Percentiles rank a stretch among this genome's conserved stretches.
phyloP scores from a whole-genome alignment of 768 basidiomycete species.

The Tulasnella sp. region DNA sequence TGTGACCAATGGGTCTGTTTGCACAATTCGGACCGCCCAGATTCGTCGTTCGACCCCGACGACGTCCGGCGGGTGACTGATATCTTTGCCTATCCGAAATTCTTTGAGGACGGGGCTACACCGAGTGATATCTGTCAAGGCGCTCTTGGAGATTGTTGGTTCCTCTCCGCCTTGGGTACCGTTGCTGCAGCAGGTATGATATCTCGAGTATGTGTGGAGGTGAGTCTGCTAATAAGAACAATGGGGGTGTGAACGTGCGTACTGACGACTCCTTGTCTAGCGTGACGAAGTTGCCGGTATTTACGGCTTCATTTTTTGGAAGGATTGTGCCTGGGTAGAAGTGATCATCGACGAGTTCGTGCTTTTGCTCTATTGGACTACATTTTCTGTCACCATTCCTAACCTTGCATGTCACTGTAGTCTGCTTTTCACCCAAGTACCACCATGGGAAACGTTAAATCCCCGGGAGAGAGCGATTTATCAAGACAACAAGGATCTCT shows the following conservation, averaged over 20 bases:
- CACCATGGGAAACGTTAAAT: conserved; percentile 45
- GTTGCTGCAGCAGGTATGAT: conserved; percentile 42
- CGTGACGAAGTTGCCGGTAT: conserved; percentile 46
- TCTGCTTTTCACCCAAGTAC: conserved; percentile 42
- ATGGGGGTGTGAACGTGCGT: background rate
- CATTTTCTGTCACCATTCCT: background rate
- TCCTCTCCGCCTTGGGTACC: conserved; percentile 45
- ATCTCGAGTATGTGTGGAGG: conserved; percentile 46
- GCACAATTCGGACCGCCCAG: conserved; percentile 31
- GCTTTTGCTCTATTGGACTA: background rate
- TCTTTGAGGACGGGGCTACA: conserved; percentile 40
- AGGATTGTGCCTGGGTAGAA: conserved; percentile 45
- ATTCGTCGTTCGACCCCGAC: conserved; percentile 29
- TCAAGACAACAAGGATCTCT: conserved; percentile 43
- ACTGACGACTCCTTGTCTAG: conserved; percentile 29
- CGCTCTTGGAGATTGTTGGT: conserved; percentile 45
- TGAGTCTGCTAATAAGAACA: conserved; percentile 27
- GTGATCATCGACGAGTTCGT: conserved; percentile 53
- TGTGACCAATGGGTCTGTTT: conserved; percentile 37
- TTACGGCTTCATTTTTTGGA: conserved; percentile 52
- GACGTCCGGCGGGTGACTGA: conserved; percentile 43
- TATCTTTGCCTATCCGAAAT: conserved; percentile 45
- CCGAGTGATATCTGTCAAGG: conserved; percentile 46
- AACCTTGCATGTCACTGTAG: conserved; percentile 27
- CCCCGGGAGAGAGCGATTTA: conserved; percentile 38